Conservation (phyloP, 306 rosid genomes). For the Potentilla sterilis region DNA sequence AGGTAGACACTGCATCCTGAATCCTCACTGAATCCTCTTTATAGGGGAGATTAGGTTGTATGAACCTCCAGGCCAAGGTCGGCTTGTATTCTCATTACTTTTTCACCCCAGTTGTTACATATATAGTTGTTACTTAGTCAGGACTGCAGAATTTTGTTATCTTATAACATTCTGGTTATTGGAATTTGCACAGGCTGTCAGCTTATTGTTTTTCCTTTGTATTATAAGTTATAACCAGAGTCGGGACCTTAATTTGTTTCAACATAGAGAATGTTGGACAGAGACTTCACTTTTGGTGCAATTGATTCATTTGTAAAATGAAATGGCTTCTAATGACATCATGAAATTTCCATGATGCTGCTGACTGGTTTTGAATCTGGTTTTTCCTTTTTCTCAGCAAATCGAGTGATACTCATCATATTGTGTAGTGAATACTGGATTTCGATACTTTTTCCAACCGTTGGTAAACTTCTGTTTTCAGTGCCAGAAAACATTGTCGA, state of each 20-base stretch:
- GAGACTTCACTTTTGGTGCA: constrained; percentile 16
- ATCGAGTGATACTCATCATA: neutral
- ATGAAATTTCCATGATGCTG: neutral
- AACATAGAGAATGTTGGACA: constrained; percentile 26
- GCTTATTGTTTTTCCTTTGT: constrained; percentile 24
- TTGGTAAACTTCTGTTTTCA: neutral
- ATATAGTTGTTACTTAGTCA: constrained; percentile 72
- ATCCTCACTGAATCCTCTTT: constrained; percentile 49
- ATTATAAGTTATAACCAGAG: constrained; percentile 29
- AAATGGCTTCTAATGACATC: constrained; percentile 2
- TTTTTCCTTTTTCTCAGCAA: neutral
- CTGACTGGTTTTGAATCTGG: neutral
- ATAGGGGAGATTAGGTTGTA: constrained; percentile 61
- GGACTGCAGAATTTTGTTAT: constrained; percentile 67
- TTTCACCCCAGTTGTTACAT: constrained; percentile 49
- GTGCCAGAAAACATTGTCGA: neutral
- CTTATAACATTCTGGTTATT: constrained; percentile 62
- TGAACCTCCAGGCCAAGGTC: constrained; percentile 57
- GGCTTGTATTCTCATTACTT: constrained; percentile 44
- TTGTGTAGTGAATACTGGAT: neutral
- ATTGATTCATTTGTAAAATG: constrained; percentile 15
- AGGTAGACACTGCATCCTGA: constrained; percentile 41
- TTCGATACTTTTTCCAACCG: neutral
- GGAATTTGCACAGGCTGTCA: constrained; percentile 71
- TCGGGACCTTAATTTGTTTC: constrained; percentile 3